These are phyloP conservation scores for Ogataea pini DNA, from an alignment of 805 yeast species.

Conservation along the genomic window DNA sequence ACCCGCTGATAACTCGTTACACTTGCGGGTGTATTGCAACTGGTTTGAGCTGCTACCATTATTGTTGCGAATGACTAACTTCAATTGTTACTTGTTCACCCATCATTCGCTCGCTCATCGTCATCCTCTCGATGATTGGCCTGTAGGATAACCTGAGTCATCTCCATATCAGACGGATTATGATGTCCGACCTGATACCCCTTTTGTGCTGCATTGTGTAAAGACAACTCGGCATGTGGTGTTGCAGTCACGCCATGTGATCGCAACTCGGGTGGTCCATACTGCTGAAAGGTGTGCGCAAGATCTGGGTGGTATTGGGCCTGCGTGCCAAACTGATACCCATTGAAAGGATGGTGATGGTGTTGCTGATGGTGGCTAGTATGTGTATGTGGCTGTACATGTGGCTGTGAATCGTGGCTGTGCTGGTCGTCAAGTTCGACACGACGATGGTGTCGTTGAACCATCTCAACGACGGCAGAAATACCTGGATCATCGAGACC, in stretches of 20 bases:
- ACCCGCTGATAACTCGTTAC: too few species aligned
- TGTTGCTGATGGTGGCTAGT: conserved; percentile 18
- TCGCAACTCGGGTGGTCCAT: conserved; percentile 32
- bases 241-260: conserved; percentile 54
- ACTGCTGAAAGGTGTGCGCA: conserved; percentile 11
- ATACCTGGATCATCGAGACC: conserved; percentile 40
- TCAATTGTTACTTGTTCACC: neutral
- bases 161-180: conserved; percentile 13
- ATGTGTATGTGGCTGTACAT: neutral
- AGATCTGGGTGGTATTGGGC: conserved; percentile 15
- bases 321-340: conserved; percentile 16
- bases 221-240: conserved; percentile 22
- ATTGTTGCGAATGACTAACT: neutral
- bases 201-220: neutral
- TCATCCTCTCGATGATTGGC: conserved; percentile 2
- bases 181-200: conserved; percentile 3
- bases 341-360: conserved; percentile 14
- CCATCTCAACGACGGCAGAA: conserved; percentile 63
- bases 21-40: too few species aligned
- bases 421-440: conserved; percentile 8
- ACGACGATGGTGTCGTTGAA: conserved; percentile 37
- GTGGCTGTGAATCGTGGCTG: conserved; percentile 10
- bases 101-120: neutral
- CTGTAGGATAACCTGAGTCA: conserved; percentile 16
- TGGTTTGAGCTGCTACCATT: too few species aligned